phyloP scores from a whole-genome alignment of 805 yeast species.

The Starmerella tilneyi region DNA sequence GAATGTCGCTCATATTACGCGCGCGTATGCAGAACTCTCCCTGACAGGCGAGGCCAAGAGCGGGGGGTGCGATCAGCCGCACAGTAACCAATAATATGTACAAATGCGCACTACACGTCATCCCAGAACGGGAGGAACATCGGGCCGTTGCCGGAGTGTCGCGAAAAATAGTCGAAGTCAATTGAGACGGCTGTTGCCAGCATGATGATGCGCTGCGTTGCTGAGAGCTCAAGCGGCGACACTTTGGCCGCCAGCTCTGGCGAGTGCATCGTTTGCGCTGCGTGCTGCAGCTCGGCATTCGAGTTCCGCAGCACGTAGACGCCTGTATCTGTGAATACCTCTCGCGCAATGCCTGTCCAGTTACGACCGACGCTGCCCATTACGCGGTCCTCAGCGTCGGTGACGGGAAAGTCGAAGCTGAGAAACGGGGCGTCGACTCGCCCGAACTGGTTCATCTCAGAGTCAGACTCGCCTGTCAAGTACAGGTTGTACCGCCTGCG shows the following conservation, averaged over 20 bases:
- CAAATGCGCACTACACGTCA: conserved; percentile 8
- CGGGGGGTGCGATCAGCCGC: too few species aligned
- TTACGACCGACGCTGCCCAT: conserved; percentile 77
- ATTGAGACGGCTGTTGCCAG: conserved; percentile 82
- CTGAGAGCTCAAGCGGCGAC: conserved; percentile 41
- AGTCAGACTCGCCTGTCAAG: conserved; percentile 30
- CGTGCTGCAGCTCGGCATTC: conserved; percentile 56
- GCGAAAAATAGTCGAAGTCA: conserved; percentile 93
- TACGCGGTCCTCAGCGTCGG: conserved; percentile 46
- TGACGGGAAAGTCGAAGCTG: conserved; percentile 75
- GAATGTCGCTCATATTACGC: too few species aligned
- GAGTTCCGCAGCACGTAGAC: conserved; percentile 60
- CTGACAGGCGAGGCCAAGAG: too few species aligned
- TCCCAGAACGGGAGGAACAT: conserved; percentile 9
- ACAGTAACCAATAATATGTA: too few species aligned
- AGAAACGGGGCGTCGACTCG: conserved; percentile 76
- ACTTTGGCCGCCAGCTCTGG: conserved; percentile 76
- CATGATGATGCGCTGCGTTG: conserved; percentile 77
- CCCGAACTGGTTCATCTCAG: conserved; percentile 68
- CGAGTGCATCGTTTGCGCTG: conserved; percentile 40
- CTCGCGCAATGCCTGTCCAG: conserved; percentile 93
- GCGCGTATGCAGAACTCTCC: too few species aligned
- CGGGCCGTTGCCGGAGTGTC: conserved; percentile 51
- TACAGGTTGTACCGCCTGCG: conserved; percentile 79
- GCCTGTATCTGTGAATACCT: conserved; percentile 88